Percentiles rank a stretch among this genome's conserved stretches.
phyloP scores from a whole-genome alignment of 257 asterid species.

The Ilex aquifolium region DNA sequence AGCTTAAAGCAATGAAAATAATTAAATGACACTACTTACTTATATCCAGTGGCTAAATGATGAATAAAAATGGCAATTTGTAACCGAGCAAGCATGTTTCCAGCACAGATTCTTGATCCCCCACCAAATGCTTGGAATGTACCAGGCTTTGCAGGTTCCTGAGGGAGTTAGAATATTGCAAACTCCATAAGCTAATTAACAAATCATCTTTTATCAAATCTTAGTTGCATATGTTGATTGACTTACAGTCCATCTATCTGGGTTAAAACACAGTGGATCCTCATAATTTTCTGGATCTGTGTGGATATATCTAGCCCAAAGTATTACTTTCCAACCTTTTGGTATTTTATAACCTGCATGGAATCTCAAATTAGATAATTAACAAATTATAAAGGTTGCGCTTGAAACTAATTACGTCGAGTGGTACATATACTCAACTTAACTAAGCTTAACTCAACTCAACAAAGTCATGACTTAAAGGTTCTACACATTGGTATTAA shows the following conservation, averaged over 20 bases:
- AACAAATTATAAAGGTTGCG: background rate
- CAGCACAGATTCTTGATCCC: constrained; percentile 53
- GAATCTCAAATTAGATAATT: background rate
- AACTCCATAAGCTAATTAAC: background rate
- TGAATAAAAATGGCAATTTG: constrained; percentile 42
- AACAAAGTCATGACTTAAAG: background rate
- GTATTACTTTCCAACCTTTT: constrained; percentile 48
- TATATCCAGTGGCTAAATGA: constrained; percentile 47
- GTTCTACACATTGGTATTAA: background rate
- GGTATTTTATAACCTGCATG: constrained; percentile 49
- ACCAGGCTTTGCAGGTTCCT: constrained; percentile 42
- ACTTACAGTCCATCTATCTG: constrained; percentile 61
- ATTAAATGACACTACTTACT: constrained; percentile 16
- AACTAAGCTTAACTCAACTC: background rate
- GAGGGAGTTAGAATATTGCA: background rate
- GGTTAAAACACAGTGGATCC: constrained; percentile 52
- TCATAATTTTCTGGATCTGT: constrained; percentile 45
- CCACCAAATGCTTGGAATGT: constrained; percentile 53
- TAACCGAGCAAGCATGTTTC: constrained; percentile 59
- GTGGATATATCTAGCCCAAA: constrained; percentile 54
- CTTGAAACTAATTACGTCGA: no score
- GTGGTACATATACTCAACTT: no score
- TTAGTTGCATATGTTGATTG: background rate
- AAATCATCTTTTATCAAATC: background rate
- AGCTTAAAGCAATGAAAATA: background rate